Evolutionary conservation across 495 filamentous ascomycete genomes (phyloP), one percentile per base, ranked within the genome.

Genomic region (Aspergillus campestris): DNA sequence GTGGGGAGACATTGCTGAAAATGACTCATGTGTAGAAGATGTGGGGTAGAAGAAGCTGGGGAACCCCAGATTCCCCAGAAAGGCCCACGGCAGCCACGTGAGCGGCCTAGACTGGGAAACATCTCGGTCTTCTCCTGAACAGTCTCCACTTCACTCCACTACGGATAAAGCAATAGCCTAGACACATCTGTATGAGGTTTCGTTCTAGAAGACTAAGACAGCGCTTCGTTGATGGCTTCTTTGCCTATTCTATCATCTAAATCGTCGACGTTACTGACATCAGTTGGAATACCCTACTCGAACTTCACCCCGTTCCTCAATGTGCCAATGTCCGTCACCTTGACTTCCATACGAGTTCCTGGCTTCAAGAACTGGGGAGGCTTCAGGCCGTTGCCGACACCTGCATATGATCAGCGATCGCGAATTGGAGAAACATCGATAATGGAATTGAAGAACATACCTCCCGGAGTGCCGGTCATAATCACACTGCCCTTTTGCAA

Each of bases 401-500:
- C 37, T 39, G 14, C 14, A 6, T 6, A 39, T 39, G 1, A 18
- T 18, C 6, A 18, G 15, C 15, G 37, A 10, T 18, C 27, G 5
- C 14, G 11, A 7, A 10, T 5, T 18, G 5, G 14, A 18, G 18
- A 4, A 24, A 24, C 4, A 4, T 24, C 18, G 1, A 2, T 24
- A 14, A 15, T 15, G 14, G 1, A 38, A 8, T 6, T 10, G 14
- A 11, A 10, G 11, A 34, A 58, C 45, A 58, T 42, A 56, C 63
- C 63, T 27, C 60, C 55, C 3, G 66, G 66, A 56, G 84, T 89
- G 44, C 84, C 84, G 13, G 84, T 87, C 56, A 86, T 87, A 42
- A 88, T 84, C 36, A 87, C 42, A 62, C 86, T 82, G 0, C 86
- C 86, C n/a, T 80, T 81, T 41, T 84, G 56, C 38, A 88, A 55